Conservation (phyloP, 352 stramenopile species). For the Phytophthora cajani region DNA sequence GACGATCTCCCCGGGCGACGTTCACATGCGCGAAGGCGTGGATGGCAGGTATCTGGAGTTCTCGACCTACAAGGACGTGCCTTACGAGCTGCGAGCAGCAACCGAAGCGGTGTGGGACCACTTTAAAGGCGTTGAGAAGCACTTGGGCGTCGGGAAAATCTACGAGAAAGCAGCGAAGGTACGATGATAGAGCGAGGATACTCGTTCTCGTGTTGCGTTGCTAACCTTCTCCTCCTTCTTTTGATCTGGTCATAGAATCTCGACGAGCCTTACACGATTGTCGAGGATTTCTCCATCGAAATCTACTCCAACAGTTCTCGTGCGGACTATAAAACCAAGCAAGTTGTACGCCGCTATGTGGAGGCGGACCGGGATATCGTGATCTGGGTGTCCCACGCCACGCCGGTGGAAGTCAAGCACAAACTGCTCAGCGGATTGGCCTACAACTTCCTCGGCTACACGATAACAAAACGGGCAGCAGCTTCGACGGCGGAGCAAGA, state of each 20-base stretch:
- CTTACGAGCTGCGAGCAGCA: conserved; percentile 18
- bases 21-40: conserved; percentile 27
- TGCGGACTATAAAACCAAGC: conserved; percentile 58
- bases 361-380: conserved; percentile 64
- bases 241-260: conserved; percentile 20
- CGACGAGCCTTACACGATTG: conserved; percentile 58
- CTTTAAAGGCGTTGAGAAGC: conserved; percentile 41
- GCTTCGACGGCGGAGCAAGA: conserved; percentile 29
- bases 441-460: conserved; percentile 67
- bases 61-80: conserved; percentile 27
- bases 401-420: conserved; percentile 56
- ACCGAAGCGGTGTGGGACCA: conserved; percentile 31
- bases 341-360: conserved; percentile 62
- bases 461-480: conserved; percentile 47
- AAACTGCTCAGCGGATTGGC: conserved; percentile 39
- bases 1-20: conserved; percentile 22
- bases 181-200: not conserved
- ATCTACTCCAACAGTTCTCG: conserved; percentile 55
- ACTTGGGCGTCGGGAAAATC: conserved; percentile 33
- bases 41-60: conserved; percentile 35
- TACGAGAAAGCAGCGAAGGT: conserved; percentile 41
- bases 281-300: conserved; percentile 66
- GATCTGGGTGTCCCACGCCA: conserved; percentile 58
- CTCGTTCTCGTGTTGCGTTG: not conserved
- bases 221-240: not conserved